phyloP scores from a whole-genome alignment of 108 stramenopile genomes.

The Chaetoceros muelleri region DNA sequence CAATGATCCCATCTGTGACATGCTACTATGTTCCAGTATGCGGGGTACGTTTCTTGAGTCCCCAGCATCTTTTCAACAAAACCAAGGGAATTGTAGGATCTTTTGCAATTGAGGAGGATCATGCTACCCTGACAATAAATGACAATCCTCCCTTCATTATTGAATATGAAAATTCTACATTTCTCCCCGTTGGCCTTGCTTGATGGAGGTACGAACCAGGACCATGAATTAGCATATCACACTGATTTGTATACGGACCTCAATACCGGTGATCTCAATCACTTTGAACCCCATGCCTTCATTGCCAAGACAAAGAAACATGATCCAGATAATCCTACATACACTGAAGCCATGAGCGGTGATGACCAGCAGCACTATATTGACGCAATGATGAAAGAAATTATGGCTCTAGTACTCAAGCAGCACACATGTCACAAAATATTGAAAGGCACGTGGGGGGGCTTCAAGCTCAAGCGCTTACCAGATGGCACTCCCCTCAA shows the following conservation, averaged over 20 bases:
- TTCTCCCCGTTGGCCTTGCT: slow-evolving; percentile 12
- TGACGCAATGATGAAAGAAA: background rate
- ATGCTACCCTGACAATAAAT: background rate
- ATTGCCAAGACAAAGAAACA: background rate
- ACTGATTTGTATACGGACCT: background rate
- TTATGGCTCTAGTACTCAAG: background rate
- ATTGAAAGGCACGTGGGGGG: slow-evolving; percentile 7
- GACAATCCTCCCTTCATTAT: slow-evolving; percentile 5
- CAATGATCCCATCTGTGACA: background rate
- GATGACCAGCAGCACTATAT: background rate
- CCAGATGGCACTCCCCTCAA: slow-evolving; percentile 16
- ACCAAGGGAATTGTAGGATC: background rate
- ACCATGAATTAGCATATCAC: background rate
- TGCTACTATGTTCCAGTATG: slow-evolving; percentile 13
- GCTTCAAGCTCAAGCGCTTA: slow-evolving; percentile 16
- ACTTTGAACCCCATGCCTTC: background rate
- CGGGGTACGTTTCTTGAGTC: slow-evolving; percentile 7
- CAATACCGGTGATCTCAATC: background rate
- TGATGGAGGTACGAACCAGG: background rate
- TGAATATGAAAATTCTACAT: slow-evolving; percentile 6
- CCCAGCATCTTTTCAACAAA: slow-evolving; percentile 5
- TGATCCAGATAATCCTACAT: background rate
- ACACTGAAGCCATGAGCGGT: background rate
- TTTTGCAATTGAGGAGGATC: background rate
- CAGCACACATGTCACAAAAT: slow-evolving; percentile 3